Evolutionary conservation across 306 rosid species (phyloP).

Genomic region (Dryas drummondii): DNA sequence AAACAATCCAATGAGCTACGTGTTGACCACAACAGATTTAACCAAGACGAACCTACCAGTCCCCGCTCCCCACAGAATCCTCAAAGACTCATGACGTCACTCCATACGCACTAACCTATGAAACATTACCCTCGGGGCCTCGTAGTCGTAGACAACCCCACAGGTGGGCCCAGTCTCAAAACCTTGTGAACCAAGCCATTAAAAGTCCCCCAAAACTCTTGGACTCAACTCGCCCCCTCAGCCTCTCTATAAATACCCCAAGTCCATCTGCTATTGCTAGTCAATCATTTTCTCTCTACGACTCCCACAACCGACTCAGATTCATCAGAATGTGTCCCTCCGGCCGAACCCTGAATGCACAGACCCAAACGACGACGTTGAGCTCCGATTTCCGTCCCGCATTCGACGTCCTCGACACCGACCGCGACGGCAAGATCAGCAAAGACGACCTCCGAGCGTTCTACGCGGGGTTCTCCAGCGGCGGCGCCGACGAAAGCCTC

Average conservation of each 20-base stretch:
- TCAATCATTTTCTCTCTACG: not conserved
- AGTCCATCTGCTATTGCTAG: not conserved
- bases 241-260: slow-evolving; percentile 10
- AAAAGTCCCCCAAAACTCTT: not conserved
- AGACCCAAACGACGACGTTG: not conserved
- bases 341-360: slow-evolving; percentile 21
- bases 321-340: slow-evolving; percentile 59
- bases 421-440: slow-evolving; percentile 80
- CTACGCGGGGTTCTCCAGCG: slow-evolving; percentile 37
- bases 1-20: too few relatives aligned
- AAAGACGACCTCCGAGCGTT: slow-evolving; percentile 70
- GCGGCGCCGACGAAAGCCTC: slow-evolving; percentile 42
- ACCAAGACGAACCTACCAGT: not conserved
- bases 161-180: too few relatives aligned
- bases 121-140: too few relatives aligned
- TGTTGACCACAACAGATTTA: too few relatives aligned
- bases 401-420: slow-evolving; percentile 72
- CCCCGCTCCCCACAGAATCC: not conserved
- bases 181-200: not conserved
- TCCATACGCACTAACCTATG: not conserved
- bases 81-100: not conserved
- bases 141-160: too few relatives aligned
- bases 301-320: too few relatives aligned
- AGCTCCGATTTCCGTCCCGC: slow-evolving; percentile 54
- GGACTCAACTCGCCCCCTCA: not conserved